Evolutionary conservation across 192 early-diverging fungal species (phyloP), one percentile per base, ranked within the genome.

Genomic region (Umbelopsis isabellina): DNA sequence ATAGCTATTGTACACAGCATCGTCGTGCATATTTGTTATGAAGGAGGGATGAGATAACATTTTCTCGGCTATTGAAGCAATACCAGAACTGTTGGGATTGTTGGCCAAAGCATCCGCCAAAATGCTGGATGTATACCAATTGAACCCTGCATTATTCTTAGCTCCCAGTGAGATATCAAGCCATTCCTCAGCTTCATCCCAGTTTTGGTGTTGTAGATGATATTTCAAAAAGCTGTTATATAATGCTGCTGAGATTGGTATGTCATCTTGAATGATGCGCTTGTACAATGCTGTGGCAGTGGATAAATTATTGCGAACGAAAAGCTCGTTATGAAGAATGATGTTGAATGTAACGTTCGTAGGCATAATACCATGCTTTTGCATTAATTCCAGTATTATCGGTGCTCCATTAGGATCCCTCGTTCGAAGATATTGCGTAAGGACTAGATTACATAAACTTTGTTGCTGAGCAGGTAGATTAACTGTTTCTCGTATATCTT

Each of bases 211-310:
- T 61, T 25, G 33, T 16, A 61, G 30, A 35, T 61, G 30, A 8
- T 61, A 61, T 16, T 61, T 61, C 15, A 61, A 35, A 35, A 61
- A 61, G 55, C 55, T 61, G 55, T 61, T 61, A 30, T 16, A 61
- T 18, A 61, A 25, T 35, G 55, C 55, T 1, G 55, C 30, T 8
- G 55, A 33, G 33, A 6, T 35, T 61, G 55, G 33, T 18, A 25
- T 35, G 7, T 25, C 2, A 30, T 61, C 55, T 61, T 25, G 55
- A 61, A 27, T n/a, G 4, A 61, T 35, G 8, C 33, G 55, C 25
- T 61, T 5, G 18, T 61, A 61, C 12, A 61, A 35, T 4, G 55
- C 55, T 35, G 27, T 61, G 13, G 55, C 55, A 35, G 25, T 61
- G 0, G 2, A 12, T 5, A 25, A 16, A 30, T 61, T 25, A 30